phyloP scores from a whole-genome alignment of 1,139 yeast genomes.

The Candida albicans region DNA sequence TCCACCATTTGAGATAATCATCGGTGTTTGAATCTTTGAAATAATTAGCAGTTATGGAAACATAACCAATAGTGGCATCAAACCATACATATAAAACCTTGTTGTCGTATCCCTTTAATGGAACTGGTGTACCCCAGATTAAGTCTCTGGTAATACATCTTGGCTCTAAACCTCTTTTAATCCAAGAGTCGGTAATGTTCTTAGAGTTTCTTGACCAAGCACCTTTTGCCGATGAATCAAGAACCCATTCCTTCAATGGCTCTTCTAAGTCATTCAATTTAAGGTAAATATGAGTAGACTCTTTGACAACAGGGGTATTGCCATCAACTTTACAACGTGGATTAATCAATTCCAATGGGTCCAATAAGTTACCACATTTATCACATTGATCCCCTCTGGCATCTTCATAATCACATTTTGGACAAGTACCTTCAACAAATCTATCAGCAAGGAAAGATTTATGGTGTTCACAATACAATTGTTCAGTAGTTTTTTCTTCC shows the following conservation, averaged over 20 bases:
- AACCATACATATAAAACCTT: slow-evolving; percentile 98
- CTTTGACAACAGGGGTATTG: slow-evolving; percentile 73
- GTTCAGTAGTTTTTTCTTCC: slow-evolving; percentile 86
- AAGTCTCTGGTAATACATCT: slow-evolving; percentile 97
- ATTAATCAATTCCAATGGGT: slow-evolving; percentile 87
- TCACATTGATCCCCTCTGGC: slow-evolving; percentile 99
- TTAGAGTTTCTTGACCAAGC: slow-evolving; percentile 90
- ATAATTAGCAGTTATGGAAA: slow-evolving; percentile 93
- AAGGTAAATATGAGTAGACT: slow-evolving; percentile 84
- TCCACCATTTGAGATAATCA: slow-evolving; percentile 88
- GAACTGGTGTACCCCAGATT: slow-evolving; percentile 98
- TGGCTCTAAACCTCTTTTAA: slow-evolving; percentile 88
- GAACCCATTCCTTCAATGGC: slow-evolving; percentile 71
- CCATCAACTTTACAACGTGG: slow-evolving; percentile 95
- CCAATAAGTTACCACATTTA: slow-evolving; percentile 84
- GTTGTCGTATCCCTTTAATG: slow-evolving; percentile 74
- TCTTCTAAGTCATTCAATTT: slow-evolving; percentile 82
- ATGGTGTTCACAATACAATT: slow-evolving; percentile 87
- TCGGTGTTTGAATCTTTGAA: slow-evolving; percentile 54
- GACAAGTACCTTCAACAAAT: slow-evolving; percentile 97
- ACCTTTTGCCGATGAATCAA: slow-evolving; percentile 65
- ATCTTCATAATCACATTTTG: slow-evolving; percentile 89
- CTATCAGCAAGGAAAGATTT: slow-evolving; percentile 93
- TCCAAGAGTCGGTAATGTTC: slow-evolving; percentile 88
- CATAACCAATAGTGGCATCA: slow-evolving; percentile 96